Evolutionary conservation across 495 filamentous ascomycete species (phyloP), one percentile per base, ranked within the genome.

Genomic region (Penicillium herquei): DNA sequence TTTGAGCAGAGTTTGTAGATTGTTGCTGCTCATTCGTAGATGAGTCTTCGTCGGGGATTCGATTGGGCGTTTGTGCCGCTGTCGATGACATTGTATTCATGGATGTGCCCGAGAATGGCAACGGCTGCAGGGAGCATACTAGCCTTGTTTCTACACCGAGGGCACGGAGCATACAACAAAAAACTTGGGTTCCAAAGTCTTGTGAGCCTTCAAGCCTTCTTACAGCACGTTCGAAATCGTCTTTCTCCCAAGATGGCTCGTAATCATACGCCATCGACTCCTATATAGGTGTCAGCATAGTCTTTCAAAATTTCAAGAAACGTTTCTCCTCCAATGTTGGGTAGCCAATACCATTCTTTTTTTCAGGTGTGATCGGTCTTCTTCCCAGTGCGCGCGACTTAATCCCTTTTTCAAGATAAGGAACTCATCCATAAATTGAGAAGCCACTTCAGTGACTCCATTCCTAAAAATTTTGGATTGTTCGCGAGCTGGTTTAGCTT

Each of bases 121-220:
- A 77, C 0, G 85, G 81, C 62, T 98, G 92, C 11, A 99, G 78
- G 8, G 95, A 99, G 70, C 92, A 98, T 1, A 97, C 89, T 3
- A 99, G 80, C 13, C 94, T 83, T n/a, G 91, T 82, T 56, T 91
- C 85, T 3, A 98, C 84, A 7, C 87, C 91, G 31, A 78, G 82
- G 31, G 83, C 81, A 8, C 94, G 85, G 10, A 99, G 78, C 21
- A 97, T 66, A 7, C 90, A 87, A 71, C 94, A 97, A 54, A 93
- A 96, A 3, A 99, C 69, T 67, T 96, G 92, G 16, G 91, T 87
- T 12, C 92, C 94, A 33, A 94, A 79, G 71, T 98, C 93, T 43
- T 91, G 86, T 40, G 92, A 96, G 6, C 92, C 93, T 59, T 80
- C 64, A 31, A 92, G 68, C 3, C 66, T 76, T 51, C 74, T 75